These are phyloP conservation scores for Teratosphaeria zuluensis DNA, from an alignment of 2,329 filamentous ascomycete species.

Conservation along the genomic window DNA sequence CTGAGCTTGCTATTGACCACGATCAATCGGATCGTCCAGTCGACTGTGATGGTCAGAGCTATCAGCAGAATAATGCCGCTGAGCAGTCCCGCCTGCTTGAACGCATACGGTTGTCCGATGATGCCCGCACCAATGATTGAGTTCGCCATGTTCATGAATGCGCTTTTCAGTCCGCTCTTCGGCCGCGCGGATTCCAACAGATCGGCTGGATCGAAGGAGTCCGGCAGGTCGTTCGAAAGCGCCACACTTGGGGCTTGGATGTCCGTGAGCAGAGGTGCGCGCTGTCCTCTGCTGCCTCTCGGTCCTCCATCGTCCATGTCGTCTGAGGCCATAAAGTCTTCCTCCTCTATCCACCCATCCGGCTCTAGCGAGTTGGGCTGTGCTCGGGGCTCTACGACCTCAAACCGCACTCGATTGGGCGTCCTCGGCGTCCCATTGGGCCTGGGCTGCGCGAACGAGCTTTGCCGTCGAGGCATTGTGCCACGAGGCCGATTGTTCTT, in stretches of 20 bases:
- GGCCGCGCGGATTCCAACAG: conserved; percentile 57
- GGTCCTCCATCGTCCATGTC: conserved; percentile 23
- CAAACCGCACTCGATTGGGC: conserved; percentile 66
- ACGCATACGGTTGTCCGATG: conserved; percentile 84
- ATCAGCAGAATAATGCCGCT: conserved; percentile 72
- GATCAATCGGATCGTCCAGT: conserved; percentile 97
- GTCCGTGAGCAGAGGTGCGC: conserved; percentile 64
- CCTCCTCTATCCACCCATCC: conserved; percentile 44
- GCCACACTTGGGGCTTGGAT: conserved; percentile 75
- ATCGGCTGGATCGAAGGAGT: conserved; percentile 48
- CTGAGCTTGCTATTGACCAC: conserved; percentile 96
- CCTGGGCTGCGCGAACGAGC: conserved; percentile 37
- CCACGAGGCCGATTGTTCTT: conserved; percentile 18
- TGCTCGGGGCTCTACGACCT: conserved; percentile 32
- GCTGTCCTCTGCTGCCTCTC: conserved; percentile 36
- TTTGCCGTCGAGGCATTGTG: background rate
- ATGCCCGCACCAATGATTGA: conserved; percentile 78
- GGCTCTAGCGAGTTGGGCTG: conserved; percentile 11
- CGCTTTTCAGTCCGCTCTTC: conserved; percentile 74
- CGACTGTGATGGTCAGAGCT: conserved; percentile 69
- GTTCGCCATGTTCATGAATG: conserved; percentile 99
- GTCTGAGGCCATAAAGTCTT: conserved; percentile 48
- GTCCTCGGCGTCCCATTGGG: conserved; percentile 50
- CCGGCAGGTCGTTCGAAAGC: conserved; percentile 51
- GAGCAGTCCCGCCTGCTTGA: conserved; percentile 78